These are phyloP conservation scores for Pseudoneurospora amorphoporcata DNA, from an alignment of 495 filamentous ascomycete genomes.

Conservation along the genomic window DNA sequence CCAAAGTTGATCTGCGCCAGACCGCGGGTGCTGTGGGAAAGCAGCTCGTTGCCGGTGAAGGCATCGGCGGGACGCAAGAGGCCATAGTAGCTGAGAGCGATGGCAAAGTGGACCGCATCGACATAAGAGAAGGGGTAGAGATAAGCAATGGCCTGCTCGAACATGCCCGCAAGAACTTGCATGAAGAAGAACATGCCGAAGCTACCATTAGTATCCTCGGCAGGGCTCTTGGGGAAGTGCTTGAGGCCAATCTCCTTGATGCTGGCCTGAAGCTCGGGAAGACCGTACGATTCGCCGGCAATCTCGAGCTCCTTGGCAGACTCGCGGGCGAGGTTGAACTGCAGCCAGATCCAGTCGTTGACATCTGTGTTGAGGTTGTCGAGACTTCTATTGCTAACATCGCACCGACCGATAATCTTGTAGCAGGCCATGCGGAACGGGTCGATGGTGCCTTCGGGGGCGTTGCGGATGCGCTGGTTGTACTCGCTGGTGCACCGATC, in stretches of 20 bases:
- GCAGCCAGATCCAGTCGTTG: slow-evolving; percentile 96
- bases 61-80: slow-evolving; percentile 76
- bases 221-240: slow-evolving; percentile 64
- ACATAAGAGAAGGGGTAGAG: slow-evolving; percentile 82
- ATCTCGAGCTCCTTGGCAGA: slow-evolving; percentile 71
- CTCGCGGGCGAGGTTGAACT: slow-evolving; percentile 85
- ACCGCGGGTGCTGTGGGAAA: slow-evolving; percentile 58
- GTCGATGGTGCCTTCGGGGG: slow-evolving; percentile 78
- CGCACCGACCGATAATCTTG: slow-evolving; percentile 92
- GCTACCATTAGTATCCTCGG: slow-evolving; percentile 57
- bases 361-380: slow-evolving; percentile 72
- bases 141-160: slow-evolving; percentile 86
- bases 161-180: slow-evolving; percentile 84
- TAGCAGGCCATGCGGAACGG: slow-evolving; percentile 96
- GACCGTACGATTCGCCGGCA: slow-evolving; percentile 77
- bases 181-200: slow-evolving; percentile 90
- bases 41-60: slow-evolving; percentile 57
- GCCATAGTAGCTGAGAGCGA: slow-evolving; percentile 83
- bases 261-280: slow-evolving; percentile 74
- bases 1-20: slow-evolving; percentile 90
- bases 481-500: slow-evolving; percentile 83
- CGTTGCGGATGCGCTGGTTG: slow-evolving; percentile 68
- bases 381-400: slow-evolving; percentile 66
- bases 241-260: slow-evolving; percentile 80
- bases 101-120: slow-evolving; percentile 89